Evolutionary conservation across 768 basidiomycete genomes (phyloP), one percentile per base, ranked within the genome.

Genomic region (Leccinellum rugosiceps): DNA sequence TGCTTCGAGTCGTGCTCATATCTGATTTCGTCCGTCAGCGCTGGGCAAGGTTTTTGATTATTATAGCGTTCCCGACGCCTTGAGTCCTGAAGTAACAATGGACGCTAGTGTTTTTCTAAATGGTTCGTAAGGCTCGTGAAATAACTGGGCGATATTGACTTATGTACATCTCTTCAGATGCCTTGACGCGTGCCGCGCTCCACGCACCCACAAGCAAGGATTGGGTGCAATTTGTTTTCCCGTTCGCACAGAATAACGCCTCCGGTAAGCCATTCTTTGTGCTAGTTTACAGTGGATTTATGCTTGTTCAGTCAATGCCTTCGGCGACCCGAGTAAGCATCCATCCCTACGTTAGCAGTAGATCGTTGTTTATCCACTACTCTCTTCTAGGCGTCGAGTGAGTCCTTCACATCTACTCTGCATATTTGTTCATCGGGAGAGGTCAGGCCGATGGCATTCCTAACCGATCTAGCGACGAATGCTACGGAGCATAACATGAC

Each of bases 141-240:
- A 85, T 82, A 7, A 48, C 28, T 48, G 4, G 26, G 17, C 87
- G 83, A 86, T 62, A 21, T 34, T 43, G 48, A 52, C n/a, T n/a
- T n/a, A n/a, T 15, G 1, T 28, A 28, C 19, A 19, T 35, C 45
- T 3, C 30, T 28, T 21, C 55, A 86, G 84, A 86, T 63, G 72
- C 76, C 31, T 73, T 66, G 28, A 81, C 80, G 11, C 76, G 81
- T 47, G 74, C 77, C 38, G 87, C 87, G 0, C 66, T 90, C 23
- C 87, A 90, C 67, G 87, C 87, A 1, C 87, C 87, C 3, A 81
- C 78, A 4, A 87, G 81, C 67, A 82, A 81, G 63, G 65, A 80
- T 34, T 81, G 80, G 79, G 19, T 31, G 1, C 50, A 62, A 13
- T 52, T 61, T 28, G 66, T 70, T 48, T 41, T 61, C 52, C 43